Evolutionary conservation across 805 yeast genomes (phyloP).

Genomic region (Blastobotrys attinorum): DNA sequence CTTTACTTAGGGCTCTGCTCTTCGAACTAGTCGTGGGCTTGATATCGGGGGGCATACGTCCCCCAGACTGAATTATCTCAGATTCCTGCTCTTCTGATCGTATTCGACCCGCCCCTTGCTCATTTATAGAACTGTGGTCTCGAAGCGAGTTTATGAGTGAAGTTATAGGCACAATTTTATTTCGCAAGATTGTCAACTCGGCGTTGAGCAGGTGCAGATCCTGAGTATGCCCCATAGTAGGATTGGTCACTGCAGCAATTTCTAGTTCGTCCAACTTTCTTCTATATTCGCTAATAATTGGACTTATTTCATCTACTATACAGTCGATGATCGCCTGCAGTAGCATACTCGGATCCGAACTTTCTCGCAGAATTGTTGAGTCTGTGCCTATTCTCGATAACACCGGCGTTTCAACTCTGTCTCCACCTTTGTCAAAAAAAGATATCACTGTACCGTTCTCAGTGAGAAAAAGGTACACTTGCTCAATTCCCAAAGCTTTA

Average conservation of each 20-base stretch:
- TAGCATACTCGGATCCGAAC: slow-evolving; percentile 44
- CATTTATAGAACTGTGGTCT: slow-evolving; percentile 28
- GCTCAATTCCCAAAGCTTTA: slow-evolving; percentile 46
- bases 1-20: not conserved
- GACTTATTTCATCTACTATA: slow-evolving; percentile 44
- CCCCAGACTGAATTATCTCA: no score
- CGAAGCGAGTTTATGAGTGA: slow-evolving; percentile 40
- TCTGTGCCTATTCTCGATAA: slow-evolving; percentile 39
- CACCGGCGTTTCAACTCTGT: slow-evolving; percentile 45
- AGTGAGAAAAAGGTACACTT: slow-evolving; percentile 43
- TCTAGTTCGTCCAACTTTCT: slow-evolving; percentile 42
- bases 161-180: slow-evolving; percentile 41
- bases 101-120: slow-evolving; percentile 1
- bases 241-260: slow-evolving; percentile 41
- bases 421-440: slow-evolving; percentile 50
- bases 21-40: not conserved
- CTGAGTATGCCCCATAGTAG: slow-evolving; percentile 44
- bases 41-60: not conserved
- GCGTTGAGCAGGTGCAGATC: slow-evolving; percentile 47
- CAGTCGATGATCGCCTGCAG: slow-evolving; percentile 50
- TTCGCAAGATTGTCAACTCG: slow-evolving; percentile 41
- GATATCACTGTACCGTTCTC: slow-evolving; percentile 42
- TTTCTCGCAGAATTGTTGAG: slow-evolving; percentile 41
- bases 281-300: slow-evolving; percentile 46
- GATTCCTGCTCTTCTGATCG: not conserved